Percentiles rank a stretch among this genome's conserved stretches.
Conservation (phyloP, 257 asterid genomes). For the Cynanchum wilfordii region DNA sequence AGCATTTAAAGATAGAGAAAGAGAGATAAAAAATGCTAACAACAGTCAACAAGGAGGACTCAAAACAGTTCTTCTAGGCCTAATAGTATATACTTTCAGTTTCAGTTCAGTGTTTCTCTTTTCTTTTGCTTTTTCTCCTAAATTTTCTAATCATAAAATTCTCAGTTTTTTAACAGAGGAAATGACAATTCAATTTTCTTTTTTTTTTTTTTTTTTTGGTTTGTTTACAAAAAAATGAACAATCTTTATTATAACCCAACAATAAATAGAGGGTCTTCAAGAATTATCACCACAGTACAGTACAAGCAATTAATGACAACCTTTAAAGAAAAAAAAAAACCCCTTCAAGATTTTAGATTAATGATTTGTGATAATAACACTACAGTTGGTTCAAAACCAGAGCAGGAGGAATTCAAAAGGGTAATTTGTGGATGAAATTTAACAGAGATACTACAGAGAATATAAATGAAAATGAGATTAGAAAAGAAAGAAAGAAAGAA, state of each 20-base stretch:
- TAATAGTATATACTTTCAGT: neutral
- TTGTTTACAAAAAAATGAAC: no score
- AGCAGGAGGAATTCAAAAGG: neutral
- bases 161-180: no score
- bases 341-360: no score
- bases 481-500: neutral
- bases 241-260: no score
- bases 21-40: neutral
- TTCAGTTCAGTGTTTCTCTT: neutral
- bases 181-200: no score
- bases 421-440: neutral
- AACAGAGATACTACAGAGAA: conserved; percentile 5
- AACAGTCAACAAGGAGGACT: conserved; percentile 10
- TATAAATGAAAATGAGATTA: conserved; percentile 1
- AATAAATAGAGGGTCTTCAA: no score
- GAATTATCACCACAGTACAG: no score
- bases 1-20: conserved; percentile 26
- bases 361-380: no score
- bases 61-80: conserved; percentile 1
- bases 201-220: no score
- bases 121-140: neutral
- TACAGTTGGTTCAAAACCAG: neutral
- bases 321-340: no score
- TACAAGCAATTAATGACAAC: no score
- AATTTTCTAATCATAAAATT: no score